Evolutionary conservation across 192 early-diverging fungal species (phyloP), one percentile per base, ranked within the genome.

Genomic region (Podochytrium sp.): DNA sequence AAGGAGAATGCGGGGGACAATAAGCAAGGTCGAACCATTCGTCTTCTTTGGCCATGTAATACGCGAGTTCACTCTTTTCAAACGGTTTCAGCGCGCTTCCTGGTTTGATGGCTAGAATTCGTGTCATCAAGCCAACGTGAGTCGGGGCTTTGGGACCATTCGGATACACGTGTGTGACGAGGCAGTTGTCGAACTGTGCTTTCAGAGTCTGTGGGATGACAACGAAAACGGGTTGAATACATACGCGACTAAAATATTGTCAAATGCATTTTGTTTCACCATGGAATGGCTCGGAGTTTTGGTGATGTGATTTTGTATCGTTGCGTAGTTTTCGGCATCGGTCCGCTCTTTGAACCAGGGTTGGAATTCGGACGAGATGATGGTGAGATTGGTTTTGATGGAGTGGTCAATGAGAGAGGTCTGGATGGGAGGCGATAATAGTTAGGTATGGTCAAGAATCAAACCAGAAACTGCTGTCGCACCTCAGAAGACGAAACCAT

Each of bases 341-440:
- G 66, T 69, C 29, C 66, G n/a, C 37, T 69, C 66, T n/a, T 69
- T 14, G 6, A 69, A 38, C 66, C 66, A 69, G 5, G 66, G 66
- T 14, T 55, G 50, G 25, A 33, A 41, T 39, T 52, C 35, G 1
- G 30, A 20, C 12, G 51, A 56, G 25, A 69, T 55, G 2, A 69
- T 23, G 3, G 51, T n/a, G 2, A 69, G 12, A 20, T 25, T 33
- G 25, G 66, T 69, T 37, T 69, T 69, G 12, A 69, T 20, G 1
- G 66, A 69, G 37, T 38, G 25, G 37, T 69, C 66, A 20, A n/a
- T 27, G 27, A 33, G 27, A 50, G 20, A 2, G 7, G 65, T 14
- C 39, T 33, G 16, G 32, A 7, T 0, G 27, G 16, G 10, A 14
- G 10, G 16, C 10, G 12, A 18, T 29, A 14, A 56, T 27, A n/a